A percentile compares a stretch with the other conserved stretches of the same genome.
These are phyloP conservation scores for Parsonsia alboflavescens DNA, from an alignment of 257 asterid species.

Conservation along the genomic window DNA sequence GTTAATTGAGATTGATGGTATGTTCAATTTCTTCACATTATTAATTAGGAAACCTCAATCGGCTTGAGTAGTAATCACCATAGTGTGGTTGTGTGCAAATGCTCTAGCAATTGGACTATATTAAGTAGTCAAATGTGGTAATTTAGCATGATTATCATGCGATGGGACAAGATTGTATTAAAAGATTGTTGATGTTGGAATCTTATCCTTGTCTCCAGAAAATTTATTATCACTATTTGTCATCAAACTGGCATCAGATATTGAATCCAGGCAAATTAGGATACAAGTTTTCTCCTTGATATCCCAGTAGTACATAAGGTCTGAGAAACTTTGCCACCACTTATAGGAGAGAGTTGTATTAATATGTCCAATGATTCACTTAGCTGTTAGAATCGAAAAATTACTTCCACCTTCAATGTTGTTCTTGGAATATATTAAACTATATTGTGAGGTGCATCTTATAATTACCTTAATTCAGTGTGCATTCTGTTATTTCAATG, in stretches of 20 bases:
- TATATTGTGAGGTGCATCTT: not conserved
- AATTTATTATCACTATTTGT: not conserved
- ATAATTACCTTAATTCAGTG: not conserved
- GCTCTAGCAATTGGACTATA: not conserved
- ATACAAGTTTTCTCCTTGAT: not conserved
- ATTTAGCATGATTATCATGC: not conserved
- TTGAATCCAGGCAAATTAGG: not conserved
- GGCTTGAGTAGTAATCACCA: not conserved
- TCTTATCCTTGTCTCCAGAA: not conserved
- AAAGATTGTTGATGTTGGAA: not conserved
- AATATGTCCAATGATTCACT: not conserved
- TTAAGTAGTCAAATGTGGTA: not conserved
- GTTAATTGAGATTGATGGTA: constrained; percentile 84
- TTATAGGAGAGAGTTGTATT: not conserved
- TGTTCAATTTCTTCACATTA: constrained; percentile 15
- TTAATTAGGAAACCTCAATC: not conserved
- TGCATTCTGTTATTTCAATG: not conserved
- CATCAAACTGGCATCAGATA: not conserved
- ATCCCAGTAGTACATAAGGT: not conserved
- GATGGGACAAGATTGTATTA: not conserved
- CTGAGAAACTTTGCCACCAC: not conserved
- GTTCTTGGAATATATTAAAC: not conserved
- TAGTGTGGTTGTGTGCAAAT: not conserved
- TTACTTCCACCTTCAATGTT: not conserved
- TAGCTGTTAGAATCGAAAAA: not conserved